Conservation (phyloP, 257 asterid species). For the Solanum ossicruentum region DNA sequence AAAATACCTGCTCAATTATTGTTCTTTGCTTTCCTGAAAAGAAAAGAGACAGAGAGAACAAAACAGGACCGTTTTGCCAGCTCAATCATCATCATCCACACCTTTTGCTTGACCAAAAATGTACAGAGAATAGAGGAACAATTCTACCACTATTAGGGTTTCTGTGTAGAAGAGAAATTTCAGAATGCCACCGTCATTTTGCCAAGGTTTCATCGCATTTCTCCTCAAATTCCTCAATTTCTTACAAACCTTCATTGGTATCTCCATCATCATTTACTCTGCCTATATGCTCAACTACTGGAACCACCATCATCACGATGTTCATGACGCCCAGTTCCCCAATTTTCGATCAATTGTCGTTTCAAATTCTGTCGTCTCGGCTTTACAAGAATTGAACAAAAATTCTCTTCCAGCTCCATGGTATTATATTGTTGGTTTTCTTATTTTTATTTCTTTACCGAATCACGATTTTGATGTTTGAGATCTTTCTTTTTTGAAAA, state of each 20-base stretch:
- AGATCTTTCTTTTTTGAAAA: not conserved
- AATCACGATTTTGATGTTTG: not conserved
- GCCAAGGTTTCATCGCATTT: slow-evolving; percentile 50
- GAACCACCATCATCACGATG: slow-evolving; percentile 20
- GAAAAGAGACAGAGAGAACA: not conserved
- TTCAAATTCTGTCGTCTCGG: not conserved
- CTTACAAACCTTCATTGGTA: slow-evolving; percentile 55
- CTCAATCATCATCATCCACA: not conserved
- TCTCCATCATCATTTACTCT: slow-evolving; percentile 48
- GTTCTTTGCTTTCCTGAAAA: not conserved
- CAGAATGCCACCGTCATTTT: slow-evolving; percentile 49
- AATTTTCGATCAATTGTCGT: not conserved
- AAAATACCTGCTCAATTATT: not conserved
- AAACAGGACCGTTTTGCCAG: not conserved
- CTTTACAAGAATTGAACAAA: slow-evolving; percentile 4
- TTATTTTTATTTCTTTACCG: not conserved
- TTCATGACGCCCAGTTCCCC: not conserved
- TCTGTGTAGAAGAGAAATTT: not conserved
- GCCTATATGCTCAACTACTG: slow-evolving; percentile 56
- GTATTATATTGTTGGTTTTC: slow-evolving; percentile 13
- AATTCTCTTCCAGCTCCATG: slow-evolving; percentile 57
- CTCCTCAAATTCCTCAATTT: slow-evolving; percentile 63
- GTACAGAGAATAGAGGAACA: not conserved
- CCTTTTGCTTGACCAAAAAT: not conserved
- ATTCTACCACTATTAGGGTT: not conserved